Evolutionary conservation across 768 basidiomycete species (phyloP).

Genomic region (Russula sp.): DNA sequence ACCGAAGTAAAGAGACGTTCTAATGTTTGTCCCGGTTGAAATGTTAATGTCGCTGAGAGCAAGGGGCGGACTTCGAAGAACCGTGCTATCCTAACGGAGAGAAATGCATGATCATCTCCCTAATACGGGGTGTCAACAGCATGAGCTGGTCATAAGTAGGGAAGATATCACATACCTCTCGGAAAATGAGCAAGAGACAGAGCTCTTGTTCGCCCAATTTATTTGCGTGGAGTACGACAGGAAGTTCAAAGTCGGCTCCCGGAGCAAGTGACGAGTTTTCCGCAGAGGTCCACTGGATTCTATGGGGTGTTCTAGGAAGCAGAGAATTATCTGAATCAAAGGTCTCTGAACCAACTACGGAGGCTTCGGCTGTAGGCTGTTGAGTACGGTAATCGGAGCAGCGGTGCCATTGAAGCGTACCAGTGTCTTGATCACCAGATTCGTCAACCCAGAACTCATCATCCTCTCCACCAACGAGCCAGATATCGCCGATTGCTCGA

Average conservation of each 20-base stretch:
- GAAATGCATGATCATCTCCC: constrained; percentile 45
- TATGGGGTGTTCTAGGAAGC: constrained; percentile 37
- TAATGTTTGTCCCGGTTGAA: constrained; percentile 42
- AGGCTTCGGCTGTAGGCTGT: background rate
- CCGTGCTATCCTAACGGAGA: constrained; percentile 47
- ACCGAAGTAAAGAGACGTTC: constrained; percentile 47
- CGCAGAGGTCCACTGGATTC: constrained; percentile 34
- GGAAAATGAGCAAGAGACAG: constrained; percentile 57
- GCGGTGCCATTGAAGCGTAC: constrained; percentile 8
- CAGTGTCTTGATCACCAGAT: constrained; percentile 20
- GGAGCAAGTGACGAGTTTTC: constrained; percentile 34
- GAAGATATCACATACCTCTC: constrained; percentile 39
- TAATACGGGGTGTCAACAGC: constrained; percentile 23
- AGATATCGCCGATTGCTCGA: constrained; percentile 55
- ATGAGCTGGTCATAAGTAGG: background rate
- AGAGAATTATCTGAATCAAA: constrained; percentile 49
- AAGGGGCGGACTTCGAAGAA: constrained; percentile 54
- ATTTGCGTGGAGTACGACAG: constrained; percentile 48
- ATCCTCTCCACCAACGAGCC: constrained; percentile 53
- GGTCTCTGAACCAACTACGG: constrained; percentile 30
- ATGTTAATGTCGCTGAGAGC: constrained; percentile 44
- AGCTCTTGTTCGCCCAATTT: constrained; percentile 43
- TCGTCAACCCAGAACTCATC: constrained; percentile 54
- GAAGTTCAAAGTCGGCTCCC: constrained; percentile 44
- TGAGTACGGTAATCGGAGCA: background rate